Conservation (phyloP, 805 yeast species). For the Wickerhamiella galacta region DNA sequence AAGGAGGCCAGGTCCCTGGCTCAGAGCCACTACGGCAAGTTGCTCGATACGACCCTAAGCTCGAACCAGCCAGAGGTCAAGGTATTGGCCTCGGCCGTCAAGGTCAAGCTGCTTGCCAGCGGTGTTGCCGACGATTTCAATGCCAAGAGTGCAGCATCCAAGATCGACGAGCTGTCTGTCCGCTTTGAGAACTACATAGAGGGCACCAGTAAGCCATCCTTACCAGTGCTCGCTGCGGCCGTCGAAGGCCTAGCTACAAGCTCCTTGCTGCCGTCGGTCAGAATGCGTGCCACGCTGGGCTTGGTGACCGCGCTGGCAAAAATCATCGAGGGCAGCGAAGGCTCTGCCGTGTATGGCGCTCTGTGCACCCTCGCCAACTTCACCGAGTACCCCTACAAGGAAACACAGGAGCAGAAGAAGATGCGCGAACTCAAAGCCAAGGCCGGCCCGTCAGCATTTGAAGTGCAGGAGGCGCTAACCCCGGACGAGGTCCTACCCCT, state of each 20-base stretch:
- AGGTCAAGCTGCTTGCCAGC: constrained; percentile 20
- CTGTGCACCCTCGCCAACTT: constrained; percentile 20
- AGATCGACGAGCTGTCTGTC: constrained; percentile 17
- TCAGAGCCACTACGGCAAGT: constrained; percentile 11
- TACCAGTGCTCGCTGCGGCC: constrained; percentile 10
- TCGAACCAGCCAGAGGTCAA: constrained; percentile 11
- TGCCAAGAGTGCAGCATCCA: constrained; percentile 9
- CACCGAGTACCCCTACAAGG: constrained; percentile 19
- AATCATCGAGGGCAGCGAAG: constrained; percentile 8
- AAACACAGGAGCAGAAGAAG: constrained; percentile 18
- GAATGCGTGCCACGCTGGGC: constrained; percentile 12
- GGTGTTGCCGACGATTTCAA: constrained; percentile 12
- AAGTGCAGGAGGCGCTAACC: constrained; percentile 7
- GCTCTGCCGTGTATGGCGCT: constrained; percentile 20
- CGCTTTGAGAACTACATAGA: constrained; percentile 17
- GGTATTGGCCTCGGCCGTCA: constrained; percentile 21
- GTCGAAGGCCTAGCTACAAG: constrained; percentile 26
- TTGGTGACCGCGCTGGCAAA: constrained; percentile 4
- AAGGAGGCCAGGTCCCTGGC: constrained; percentile 18
- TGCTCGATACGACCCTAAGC: constrained; percentile 14
- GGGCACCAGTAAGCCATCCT: neutral
- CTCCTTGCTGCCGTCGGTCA: constrained; percentile 19
- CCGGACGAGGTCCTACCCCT: constrained; percentile 13
- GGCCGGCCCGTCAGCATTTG: constrained; percentile 16
- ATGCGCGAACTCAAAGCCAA: constrained; percentile 16